A percentile compares a stretch with the other conserved stretches of the same genome.
Evolutionary conservation across 2,329 filamentous ascomycete species (phyloP).

Genomic region (Alternaria sp.): DNA sequence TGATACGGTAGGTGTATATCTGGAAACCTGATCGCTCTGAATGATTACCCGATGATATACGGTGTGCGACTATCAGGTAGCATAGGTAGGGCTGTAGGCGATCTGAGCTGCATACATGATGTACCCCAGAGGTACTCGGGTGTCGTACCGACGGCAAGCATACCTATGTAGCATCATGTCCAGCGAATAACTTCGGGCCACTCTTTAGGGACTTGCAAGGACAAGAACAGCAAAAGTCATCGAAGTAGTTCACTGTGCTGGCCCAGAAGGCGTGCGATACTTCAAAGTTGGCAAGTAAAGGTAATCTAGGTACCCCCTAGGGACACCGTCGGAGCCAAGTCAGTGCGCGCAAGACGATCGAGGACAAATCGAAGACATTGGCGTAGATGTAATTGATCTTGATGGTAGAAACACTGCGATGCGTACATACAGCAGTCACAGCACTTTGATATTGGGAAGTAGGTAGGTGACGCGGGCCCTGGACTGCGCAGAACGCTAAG

Average conservation of each 20-base stretch:
- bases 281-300: not conserved
- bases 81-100: not conserved
- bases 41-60: not conserved
- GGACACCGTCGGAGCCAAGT: not conserved
- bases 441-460: slow-evolving; percentile 11
- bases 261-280: not conserved
- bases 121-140: not conserved
- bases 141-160: not conserved
- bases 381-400: not conserved
- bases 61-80: not conserved
- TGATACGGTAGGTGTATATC: not conserved
- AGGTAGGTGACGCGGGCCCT: slow-evolving; percentile 10
- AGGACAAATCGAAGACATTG: not conserved
- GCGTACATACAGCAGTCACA: not conserved
- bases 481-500: slow-evolving; percentile 7
- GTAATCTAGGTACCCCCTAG: not conserved
- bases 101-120: not conserved
- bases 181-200: not conserved
- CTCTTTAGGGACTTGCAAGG: not conserved
- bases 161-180: not conserved
- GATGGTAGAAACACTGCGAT: not conserved
- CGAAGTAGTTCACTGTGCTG: not conserved
- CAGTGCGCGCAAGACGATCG: not conserved
- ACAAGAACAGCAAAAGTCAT: not conserved
- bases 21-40: not conserved